Evolutionary conservation across 2,329 filamentous ascomycete species (phyloP), one percentile per base, ranked within the genome.

Genomic region (Talaromyces sp.): DNA sequence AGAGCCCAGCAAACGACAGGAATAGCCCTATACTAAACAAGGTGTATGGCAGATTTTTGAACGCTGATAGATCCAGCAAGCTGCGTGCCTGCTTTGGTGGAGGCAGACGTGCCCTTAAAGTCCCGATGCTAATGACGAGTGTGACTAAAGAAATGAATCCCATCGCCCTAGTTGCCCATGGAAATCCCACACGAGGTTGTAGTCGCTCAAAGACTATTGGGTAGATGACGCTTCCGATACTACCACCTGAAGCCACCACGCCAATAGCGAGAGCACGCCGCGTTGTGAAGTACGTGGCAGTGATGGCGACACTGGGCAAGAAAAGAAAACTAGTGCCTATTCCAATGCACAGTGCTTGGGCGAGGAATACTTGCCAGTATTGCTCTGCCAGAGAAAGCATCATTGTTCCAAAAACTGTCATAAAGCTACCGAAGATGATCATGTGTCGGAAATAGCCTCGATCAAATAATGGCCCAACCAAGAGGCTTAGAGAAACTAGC

Each of bases 91-190:
- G 19, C 9, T 43, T 43, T 8, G 41, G 16, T 8, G 41, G 41
- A 7, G 41, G 41, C 19, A 43, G 41, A 43, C 41, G 41, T 43
- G 41, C 41, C 3, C 41, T 43, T 16, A 43, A 43, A 7, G 41
- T 43, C 19, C 16, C 41, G 9, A 43, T 13, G n/a, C 41, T 43
- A 6, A 43, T 19, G 41, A 8, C 8, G 16, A 43, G 74, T 11
- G 77, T 78, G 16, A 72, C 80, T 9, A 87, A 81, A 0, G 74
- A 84, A 33, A 92, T 82, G 70, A 92, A 89, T 0, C 83, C 89
- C 0, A 90, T 80, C 8, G 87, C 83, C 7, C 90, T 80, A 3
- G 88, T 86, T 0, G 85, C 81, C 86, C 85, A 88, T n/a, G 78
- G 77, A 66, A 87, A 87, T 1, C 86, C 85, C 11, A 87, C 70